These are phyloP conservation scores for Plasmodium knowlesi DNA, from an alignment of 169 alveolate genomes.

Conservation along the genomic window DNA sequence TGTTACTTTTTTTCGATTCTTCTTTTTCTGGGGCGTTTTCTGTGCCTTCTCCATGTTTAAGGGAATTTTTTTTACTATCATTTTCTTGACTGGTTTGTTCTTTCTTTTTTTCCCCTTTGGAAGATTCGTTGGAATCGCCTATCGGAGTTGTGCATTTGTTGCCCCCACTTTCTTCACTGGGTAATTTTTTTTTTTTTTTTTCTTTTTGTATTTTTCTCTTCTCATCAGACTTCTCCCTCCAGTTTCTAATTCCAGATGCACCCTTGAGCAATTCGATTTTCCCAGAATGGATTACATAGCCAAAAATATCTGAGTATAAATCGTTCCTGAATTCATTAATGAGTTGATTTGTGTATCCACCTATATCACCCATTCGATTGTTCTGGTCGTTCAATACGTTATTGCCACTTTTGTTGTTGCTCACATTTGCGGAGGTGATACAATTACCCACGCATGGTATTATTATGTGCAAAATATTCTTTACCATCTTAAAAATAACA, in stretches of 20 bases:
- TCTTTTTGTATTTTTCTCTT: background rate
- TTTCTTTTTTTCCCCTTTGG: background rate
- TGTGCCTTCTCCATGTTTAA: background rate
- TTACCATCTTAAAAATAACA: constrained; percentile 48
- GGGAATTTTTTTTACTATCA: background rate
- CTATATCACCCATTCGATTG: background rate
- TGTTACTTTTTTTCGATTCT: constrained; percentile 32
- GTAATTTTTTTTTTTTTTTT: constrained; percentile 11
- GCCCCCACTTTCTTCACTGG: background rate
- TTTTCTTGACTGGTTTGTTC: background rate
- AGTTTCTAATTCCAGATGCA: background rate
- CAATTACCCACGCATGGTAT: constrained; percentile 6
- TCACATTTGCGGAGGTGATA: background rate
- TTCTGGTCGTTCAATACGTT: background rate
- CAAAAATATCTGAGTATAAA: constrained; percentile 28
- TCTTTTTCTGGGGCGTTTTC: background rate
- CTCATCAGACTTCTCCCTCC: background rate
- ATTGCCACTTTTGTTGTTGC: background rate
- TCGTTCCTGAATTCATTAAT: constrained; percentile 51
- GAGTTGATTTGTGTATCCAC: constrained; percentile 51
- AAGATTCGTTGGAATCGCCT: background rate
- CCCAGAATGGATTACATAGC: constrained; percentile 11
- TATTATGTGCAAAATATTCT: constrained; percentile 44
- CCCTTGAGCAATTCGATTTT: background rate
- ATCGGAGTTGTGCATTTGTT: background rate